A percentile compares a stretch with the other conserved stretches of the same genome.
Evolutionary conservation across 2,329 filamentous ascomycete genomes (phyloP).

Genomic region (Xylaria sp.): DNA sequence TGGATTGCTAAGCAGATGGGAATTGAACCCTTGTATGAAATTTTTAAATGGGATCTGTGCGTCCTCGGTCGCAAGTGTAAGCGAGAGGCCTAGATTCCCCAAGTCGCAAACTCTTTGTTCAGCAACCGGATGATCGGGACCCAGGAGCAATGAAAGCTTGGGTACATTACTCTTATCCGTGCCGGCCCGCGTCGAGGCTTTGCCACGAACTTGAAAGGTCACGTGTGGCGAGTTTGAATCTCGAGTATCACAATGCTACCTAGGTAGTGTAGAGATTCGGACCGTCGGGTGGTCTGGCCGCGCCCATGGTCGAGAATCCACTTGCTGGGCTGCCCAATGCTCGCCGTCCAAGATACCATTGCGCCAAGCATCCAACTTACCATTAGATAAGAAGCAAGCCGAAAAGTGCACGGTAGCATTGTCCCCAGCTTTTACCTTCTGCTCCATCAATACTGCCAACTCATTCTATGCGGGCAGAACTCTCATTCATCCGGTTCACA

Average conservation of each 20-base stretch:
- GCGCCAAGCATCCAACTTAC: slow-evolving; percentile 19
- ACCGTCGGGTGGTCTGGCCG: slow-evolving; percentile 16
- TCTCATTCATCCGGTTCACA: slow-evolving; percentile 26
- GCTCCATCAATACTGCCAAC: slow-evolving; percentile 15
- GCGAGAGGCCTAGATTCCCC: slow-evolving; percentile 19
- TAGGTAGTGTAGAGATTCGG: neutral
- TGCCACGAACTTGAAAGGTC: neutral
- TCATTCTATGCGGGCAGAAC: slow-evolving; percentile 24
- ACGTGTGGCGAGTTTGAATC: slow-evolving; percentile 1
- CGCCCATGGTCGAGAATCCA: slow-evolving; percentile 12
- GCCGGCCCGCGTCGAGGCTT: slow-evolving; percentile 1
- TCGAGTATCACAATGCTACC: slow-evolving; percentile 6
- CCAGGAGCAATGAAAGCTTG: slow-evolving; percentile 8
- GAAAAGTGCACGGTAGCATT: slow-evolving; percentile 13
- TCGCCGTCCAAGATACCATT: slow-evolving; percentile 7
- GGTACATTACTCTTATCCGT: neutral
- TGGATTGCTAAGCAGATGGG: slow-evolving; percentile 26
- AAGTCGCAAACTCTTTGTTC: neutral
- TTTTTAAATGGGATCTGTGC: neutral
- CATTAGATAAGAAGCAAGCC: slow-evolving; percentile 12
- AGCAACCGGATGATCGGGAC: slow-evolving; percentile 18
- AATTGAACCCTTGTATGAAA: slow-evolving; percentile 5
- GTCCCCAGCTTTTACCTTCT: neutral
- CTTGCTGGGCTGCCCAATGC: neutral
- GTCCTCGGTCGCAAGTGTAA: slow-evolving; percentile 11